phyloP scores from a whole-genome alignment of 2,329 filamentous ascomycete species.

The Verticillium longisporum region DNA sequence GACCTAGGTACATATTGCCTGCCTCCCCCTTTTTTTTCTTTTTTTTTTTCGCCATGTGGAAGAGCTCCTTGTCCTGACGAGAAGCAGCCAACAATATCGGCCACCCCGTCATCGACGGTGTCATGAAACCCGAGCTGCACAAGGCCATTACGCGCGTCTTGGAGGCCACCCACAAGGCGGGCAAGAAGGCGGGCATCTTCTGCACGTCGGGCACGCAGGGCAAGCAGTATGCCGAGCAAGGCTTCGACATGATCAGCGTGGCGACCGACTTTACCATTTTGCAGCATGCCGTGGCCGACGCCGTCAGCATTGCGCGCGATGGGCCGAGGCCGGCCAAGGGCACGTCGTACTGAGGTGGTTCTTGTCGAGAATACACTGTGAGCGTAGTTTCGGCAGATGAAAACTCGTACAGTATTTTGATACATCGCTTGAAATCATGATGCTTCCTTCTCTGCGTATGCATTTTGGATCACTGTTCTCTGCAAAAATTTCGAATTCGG shows the following conservation, averaged over 20 bases:
- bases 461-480: no score
- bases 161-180: slow-evolving; percentile 49
- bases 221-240: slow-evolving; percentile 44
- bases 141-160: slow-evolving; percentile 53
- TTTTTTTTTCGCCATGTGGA: not conserved
- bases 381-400: no score
- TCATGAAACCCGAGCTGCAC: slow-evolving; percentile 51
- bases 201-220: slow-evolving; percentile 50
- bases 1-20: slow-evolving; percentile 41
- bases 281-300: slow-evolving; percentile 34
- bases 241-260: slow-evolving; percentile 56
- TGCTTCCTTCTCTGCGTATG: no score
- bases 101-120: slow-evolving; percentile 52
- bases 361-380: no score
- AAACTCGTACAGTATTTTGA: no score
- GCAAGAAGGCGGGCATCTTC: slow-evolving; percentile 61
- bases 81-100: slow-evolving; percentile 50
- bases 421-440: no score
- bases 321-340: slow-evolving; percentile 25
- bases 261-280: slow-evolving; percentile 50
- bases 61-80: not conserved
- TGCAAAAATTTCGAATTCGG: no score
- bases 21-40: not conserved
- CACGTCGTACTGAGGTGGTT: slow-evolving; percentile 31
- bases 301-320: slow-evolving; percentile 40